Evolutionary conservation across 169 alveolate genomes (phyloP).

Genomic region (Eimeria sp.): DNA sequence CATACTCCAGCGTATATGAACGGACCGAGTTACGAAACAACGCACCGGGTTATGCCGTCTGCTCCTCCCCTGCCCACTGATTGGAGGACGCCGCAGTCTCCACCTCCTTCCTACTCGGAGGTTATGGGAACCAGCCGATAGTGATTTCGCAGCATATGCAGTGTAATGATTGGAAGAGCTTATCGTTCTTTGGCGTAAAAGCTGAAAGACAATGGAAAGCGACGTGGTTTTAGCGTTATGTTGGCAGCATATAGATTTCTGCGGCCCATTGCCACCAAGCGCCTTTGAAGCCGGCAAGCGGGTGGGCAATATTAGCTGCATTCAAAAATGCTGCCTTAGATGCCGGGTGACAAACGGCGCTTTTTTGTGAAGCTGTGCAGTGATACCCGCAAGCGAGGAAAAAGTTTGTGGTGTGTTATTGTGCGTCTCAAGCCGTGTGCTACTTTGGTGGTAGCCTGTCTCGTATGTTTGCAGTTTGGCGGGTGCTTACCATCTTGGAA

Average conservation of each 20-base stretch:
- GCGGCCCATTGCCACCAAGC: not conserved
- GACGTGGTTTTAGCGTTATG: not conserved
- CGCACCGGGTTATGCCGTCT: not conserved
- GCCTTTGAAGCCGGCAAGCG: not conserved
- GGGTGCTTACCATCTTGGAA: not conserved
- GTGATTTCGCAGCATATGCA: not conserved
- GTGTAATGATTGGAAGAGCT: not conserved
- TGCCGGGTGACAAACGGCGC: not conserved
- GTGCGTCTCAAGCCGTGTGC: not conserved
- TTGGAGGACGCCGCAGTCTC: not conserved
- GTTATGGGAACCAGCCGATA: not conserved
- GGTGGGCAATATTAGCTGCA: not conserved
- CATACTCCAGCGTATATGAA: not conserved
- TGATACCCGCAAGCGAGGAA: not conserved
- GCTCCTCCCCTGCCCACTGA: conserved; percentile 17
- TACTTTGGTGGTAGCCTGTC: not conserved
- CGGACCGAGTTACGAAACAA: not conserved
- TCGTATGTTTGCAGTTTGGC: not conserved
- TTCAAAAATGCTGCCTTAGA: too few relatives aligned
- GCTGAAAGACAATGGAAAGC: not conserved
- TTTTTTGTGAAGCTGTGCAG: not conserved
- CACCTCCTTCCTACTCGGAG: conserved; percentile 23
- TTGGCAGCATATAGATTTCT: not conserved
- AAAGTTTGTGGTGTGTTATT: not conserved
- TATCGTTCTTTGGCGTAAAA: not conserved